Evolutionary conservation across 2,329 filamentous ascomycete species (phyloP), one percentile per base, ranked within the genome.

Genomic region (Colletotrichum gigasporum): DNA sequence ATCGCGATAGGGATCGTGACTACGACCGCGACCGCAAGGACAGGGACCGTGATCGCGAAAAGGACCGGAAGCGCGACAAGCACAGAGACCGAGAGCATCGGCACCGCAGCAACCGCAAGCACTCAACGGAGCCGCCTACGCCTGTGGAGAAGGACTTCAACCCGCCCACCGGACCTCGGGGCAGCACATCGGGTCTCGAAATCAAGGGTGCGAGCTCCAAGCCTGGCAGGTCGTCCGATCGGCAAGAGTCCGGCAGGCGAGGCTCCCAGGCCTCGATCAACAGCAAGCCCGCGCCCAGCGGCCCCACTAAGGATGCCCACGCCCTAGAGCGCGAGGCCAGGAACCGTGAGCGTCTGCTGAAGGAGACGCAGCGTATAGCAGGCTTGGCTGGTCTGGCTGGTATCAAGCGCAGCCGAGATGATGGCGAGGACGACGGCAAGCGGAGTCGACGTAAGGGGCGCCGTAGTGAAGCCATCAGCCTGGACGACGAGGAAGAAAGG

Each of bases 301-400:
- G 70, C 26, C 52, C 67, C 26, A 41, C 69, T 37, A 82, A 81
- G 63, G 88, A 91, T 68, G 83, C 87, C n/a, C 90, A 92, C 74
- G 90, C 90, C 2, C 80, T 89, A 0, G 90, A 93, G 75, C 87
- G 90, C 20, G 90, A 91, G 72, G 86, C 86, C 11, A 81, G 88
- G 14, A 85, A 90, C 71, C 83, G 89, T 45, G 89, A 91, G 74
- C 82, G 90, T 24, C 79, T 91, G 53, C 80, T 90, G 11, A 90
- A 89, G 71, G 90, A 93, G 75, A 87, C 88, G 37, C 88, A 92
- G 75, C 84, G 87, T 34, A 86, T 90, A 75, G 82, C 87, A 44
- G 81, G 85, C 42, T 73, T 88, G 54, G 75, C 80, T 2, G 78
- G 82, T 54, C 71, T 84, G 28, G 76, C 77, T 37, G 78, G 82